These are phyloP conservation scores for Pinus taeda DNA, from an alignment of 75 land plant species.

Conservation along the genomic window DNA sequence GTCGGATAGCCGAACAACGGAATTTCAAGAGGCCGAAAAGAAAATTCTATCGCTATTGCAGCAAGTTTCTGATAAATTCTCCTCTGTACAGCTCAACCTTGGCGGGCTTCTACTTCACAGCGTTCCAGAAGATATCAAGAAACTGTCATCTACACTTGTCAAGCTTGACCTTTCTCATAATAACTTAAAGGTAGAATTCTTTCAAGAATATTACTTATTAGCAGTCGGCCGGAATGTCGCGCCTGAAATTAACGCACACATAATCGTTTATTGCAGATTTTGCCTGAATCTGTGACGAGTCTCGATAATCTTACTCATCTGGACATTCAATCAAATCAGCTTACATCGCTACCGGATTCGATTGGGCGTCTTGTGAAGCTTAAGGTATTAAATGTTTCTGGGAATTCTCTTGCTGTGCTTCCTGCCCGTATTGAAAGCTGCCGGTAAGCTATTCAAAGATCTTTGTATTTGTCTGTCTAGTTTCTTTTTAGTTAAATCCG, in stretches of 20 bases:
- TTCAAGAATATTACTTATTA: background rate
- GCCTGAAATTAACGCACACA: background rate
- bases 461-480: too few species aligned
- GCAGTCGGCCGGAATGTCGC: too few species aligned
- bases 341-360: conserved; percentile 54
- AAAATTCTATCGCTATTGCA: background rate
- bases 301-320: conserved; percentile 47
- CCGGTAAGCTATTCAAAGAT: conserved; percentile 30
- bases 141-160: conserved; percentile 15
- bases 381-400: conserved; percentile 57
- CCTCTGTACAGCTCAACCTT: background rate
- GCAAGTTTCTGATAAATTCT: background rate
- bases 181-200: conserved; percentile 33
- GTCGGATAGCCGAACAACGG: background rate
- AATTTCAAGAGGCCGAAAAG: background rate
- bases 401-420: conserved; percentile 57
- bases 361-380: conserved; percentile 65
- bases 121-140: background rate
- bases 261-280: conserved; percentile 16
- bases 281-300: conserved; percentile 55
- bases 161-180: conserved; percentile 57
- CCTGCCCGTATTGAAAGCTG: conserved; percentile 74
- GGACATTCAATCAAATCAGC: conserved; percentile 61
- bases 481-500: background rate
- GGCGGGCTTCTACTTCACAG: background rate